Evolutionary conservation across 2,329 filamentous ascomycete genomes (phyloP).

Genomic region (Fusarium sp.): DNA sequence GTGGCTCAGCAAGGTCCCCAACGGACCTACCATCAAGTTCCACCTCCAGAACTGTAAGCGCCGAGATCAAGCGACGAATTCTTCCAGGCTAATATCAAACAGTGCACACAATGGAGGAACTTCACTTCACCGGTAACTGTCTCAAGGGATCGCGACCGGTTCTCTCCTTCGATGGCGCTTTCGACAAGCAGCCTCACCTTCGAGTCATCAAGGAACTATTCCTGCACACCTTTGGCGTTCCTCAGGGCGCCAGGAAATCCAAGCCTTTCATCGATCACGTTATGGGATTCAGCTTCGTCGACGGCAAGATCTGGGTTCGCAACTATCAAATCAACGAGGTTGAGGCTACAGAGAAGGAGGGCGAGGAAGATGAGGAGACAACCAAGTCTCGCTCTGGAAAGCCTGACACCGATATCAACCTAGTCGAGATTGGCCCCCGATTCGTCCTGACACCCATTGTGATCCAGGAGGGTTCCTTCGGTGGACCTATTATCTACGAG

Average conservation of each 20-base stretch:
- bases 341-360: constrained; percentile 64
- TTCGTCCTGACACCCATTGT: constrained; percentile 95
- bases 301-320: constrained; percentile 95
- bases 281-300: constrained; percentile 89
- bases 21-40: constrained; percentile 70
- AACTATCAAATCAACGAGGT: constrained; percentile 94
- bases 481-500: constrained; percentile 96
- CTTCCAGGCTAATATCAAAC: constrained; percentile 39
- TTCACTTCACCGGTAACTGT: constrained; percentile 97
- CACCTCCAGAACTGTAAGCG: constrained; percentile 79
- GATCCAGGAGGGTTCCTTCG: constrained; percentile 94
- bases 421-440: constrained; percentile 93
- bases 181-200: constrained; percentile 84
- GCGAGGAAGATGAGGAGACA: constrained; percentile 58
- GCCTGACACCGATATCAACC: constrained; percentile 77
- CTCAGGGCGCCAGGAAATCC: constrained; percentile 84
- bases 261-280: constrained; percentile 98
- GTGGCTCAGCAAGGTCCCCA: constrained; percentile 92
- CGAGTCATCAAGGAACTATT: constrained; percentile 90
- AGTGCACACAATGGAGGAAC: constrained; percentile 96
- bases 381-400: constrained; percentile 50
- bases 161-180: constrained; percentile 89
- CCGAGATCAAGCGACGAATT: neutral
- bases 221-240: constrained; percentile 90
- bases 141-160: constrained; percentile 92